Percentiles rank a stretch among this genome's conserved stretches.
Conservation (phyloP, 2,329 filamentous ascomycete species). For the Pseudogymnoascus sp. region DNA sequence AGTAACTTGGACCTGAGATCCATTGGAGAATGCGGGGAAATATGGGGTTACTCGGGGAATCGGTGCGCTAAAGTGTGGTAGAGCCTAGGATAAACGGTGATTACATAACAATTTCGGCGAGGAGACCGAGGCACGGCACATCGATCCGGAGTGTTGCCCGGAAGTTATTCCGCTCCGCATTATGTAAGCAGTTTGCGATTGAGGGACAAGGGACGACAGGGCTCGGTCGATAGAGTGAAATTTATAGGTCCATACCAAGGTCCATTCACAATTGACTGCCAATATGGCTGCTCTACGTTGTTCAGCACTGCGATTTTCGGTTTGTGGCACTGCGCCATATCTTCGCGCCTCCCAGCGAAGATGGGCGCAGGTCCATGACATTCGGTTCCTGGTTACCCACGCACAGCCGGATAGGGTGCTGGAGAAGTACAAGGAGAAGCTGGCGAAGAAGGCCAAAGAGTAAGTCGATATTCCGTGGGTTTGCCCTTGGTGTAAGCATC, state of each 20-base stretch:
- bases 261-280: background rate
- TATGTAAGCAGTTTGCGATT: conserved; percentile 8
- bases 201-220: background rate
- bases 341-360: conserved; percentile 54
- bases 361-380: conserved; percentile 87
- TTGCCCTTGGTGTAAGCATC: background rate
- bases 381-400: conserved; percentile 81
- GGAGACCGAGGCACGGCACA: conserved; percentile 10
- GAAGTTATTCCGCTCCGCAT: conserved; percentile 5
- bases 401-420: conserved; percentile 58
- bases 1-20: conserved; percentile 13
- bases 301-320: conserved; percentile 39
- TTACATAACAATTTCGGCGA: background rate
- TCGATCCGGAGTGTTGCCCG: background rate
- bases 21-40: conserved; percentile 2
- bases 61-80: background rate
- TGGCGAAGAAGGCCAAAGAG: conserved; percentile 70
- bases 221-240: background rate
- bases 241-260: background rate
- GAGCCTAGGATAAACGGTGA: background rate
- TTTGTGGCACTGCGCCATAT: conserved; percentile 25
- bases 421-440: conserved; percentile 82
- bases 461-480: conserved; percentile 30
- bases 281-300: conserved; percentile 41
- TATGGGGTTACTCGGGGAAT: conserved; percentile 4